These are phyloP conservation scores for Pleurotus eryngii DNA, from an alignment of 768 basidiomycete genomes.

Conservation along the genomic window DNA sequence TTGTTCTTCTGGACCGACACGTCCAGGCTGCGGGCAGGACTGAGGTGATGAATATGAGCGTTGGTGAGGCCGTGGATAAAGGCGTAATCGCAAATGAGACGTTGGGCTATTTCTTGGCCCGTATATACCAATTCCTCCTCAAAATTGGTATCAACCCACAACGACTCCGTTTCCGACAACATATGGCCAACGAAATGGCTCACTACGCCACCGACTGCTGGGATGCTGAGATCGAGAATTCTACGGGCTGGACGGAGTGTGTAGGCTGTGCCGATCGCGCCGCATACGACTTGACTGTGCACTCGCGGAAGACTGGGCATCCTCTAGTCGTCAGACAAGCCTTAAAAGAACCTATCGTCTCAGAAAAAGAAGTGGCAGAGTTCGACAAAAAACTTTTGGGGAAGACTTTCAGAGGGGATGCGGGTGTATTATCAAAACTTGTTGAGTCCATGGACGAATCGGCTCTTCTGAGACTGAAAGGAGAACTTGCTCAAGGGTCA, in stretches of 20 bases:
- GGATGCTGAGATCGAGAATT: constrained; percentile 97
- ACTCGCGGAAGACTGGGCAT: constrained; percentile 79
- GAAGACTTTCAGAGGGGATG: constrained; percentile 84
- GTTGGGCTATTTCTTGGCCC: constrained; percentile 93
- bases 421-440: constrained; percentile 57
- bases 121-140: constrained; percentile 84
- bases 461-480: constrained; percentile 61
- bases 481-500: constrained; percentile 72
- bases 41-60: constrained; percentile 57
- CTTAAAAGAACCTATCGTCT: constrained; percentile 79
- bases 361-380: constrained; percentile 73
- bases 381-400: constrained; percentile 89
- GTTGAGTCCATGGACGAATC: constrained; percentile 68
- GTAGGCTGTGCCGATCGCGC: constrained; percentile 98
- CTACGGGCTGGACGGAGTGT: constrained; percentile 94
- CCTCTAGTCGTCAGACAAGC: constrained; percentile 84
- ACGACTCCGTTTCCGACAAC: constrained; percentile 91
- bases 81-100: constrained; percentile 95
- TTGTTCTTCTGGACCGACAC: constrained; percentile 77
- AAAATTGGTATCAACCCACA: constrained; percentile 86
- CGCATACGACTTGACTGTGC: constrained; percentile 93
- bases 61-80: constrained; percentile 86
- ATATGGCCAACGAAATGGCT: constrained; percentile 99
- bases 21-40: constrained; percentile 78
- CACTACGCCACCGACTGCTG: constrained; percentile 99